Evolutionary conservation across 2,329 filamentous ascomycete species (phyloP).

Genomic region (Penicillium sp.): DNA sequence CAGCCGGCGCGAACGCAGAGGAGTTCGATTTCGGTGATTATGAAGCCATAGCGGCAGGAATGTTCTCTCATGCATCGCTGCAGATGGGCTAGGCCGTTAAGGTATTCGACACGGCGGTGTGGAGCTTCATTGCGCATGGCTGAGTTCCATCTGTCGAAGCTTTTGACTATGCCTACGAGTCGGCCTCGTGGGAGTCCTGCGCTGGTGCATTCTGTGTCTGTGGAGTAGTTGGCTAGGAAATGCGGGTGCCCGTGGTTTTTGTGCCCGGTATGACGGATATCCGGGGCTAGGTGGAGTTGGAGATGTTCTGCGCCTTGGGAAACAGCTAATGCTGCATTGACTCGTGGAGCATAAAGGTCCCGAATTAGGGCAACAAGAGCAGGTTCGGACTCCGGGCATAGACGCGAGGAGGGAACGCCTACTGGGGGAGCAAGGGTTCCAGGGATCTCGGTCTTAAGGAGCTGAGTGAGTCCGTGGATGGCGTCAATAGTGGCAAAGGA

Average conservation of each 20-base stretch:
- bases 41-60: conserved; percentile 90
- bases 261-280: conserved; percentile 35
- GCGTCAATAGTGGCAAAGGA: conserved; percentile 68
- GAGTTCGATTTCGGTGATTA: conserved; percentile 93
- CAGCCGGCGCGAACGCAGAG: conserved; percentile 81
- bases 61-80: conserved; percentile 94
- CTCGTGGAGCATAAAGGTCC: conserved; percentile 77
- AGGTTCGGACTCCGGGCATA: conserved; percentile 75
- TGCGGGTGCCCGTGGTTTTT: conserved; percentile 49
- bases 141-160: conserved; percentile 92
- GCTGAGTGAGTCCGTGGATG: conserved; percentile 69
- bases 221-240: conserved; percentile 56
- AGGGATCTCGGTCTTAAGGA: conserved; percentile 69
- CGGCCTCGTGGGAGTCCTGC: conserved; percentile 58
- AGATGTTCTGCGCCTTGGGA: conserved; percentile 68
- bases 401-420: conserved; percentile 46
- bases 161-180: conserved; percentile 82
- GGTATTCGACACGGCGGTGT: conserved; percentile 83
- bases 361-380: conserved; percentile 74
- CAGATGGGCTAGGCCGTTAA: conserved; percentile 79
- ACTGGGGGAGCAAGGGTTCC: conserved; percentile 39
- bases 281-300: conserved; percentile 43
- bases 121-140: conserved; percentile 86
- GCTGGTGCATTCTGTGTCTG: conserved; percentile 50
- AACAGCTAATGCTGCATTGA: conserved; percentile 79